Evolutionary conservation across 1,284 basidiomycete species (phyloP).

Genomic region (Microbotryum silenes-acaulis): DNA sequence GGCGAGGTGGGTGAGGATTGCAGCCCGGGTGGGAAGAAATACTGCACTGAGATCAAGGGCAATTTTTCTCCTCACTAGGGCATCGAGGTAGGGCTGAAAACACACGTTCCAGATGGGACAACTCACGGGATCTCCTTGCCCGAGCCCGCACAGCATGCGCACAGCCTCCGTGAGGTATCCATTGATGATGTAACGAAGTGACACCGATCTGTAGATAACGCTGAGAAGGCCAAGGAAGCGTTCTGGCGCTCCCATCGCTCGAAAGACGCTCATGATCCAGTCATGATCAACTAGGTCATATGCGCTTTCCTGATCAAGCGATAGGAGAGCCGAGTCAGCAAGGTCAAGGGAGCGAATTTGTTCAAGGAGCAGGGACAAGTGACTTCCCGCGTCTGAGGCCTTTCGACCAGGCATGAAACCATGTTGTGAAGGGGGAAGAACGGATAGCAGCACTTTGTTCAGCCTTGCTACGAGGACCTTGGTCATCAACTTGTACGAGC

Average conservation of each 20-base stretch:
- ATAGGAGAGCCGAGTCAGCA: not conserved
- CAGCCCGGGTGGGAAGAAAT: not conserved
- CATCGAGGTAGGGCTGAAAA: slow-evolving; percentile 4
- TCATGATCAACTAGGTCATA: slow-evolving; percentile 4
- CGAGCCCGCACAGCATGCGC: not conserved
- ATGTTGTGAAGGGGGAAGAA: not conserved
- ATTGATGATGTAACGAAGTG: slow-evolving; percentile 7
- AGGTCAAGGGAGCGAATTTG: not conserved
- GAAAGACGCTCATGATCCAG: not conserved
- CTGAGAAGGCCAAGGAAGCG: not conserved
- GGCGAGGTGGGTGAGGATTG: not conserved
- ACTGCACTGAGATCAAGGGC: too few species aligned
- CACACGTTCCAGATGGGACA: slow-evolving; percentile 2
- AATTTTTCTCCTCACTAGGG: not conserved
- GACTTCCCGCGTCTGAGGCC: not conserved
- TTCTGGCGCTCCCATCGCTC: not conserved
- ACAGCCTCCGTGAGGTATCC: not conserved
- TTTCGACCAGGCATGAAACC: slow-evolving; percentile 3
- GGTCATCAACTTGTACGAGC: not conserved
- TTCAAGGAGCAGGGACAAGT: not conserved
- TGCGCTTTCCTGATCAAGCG: slow-evolving; percentile 3
- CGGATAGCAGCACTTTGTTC: not conserved
- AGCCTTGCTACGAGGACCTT: not conserved
- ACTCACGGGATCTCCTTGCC: slow-evolving; percentile 1
- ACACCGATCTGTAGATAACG: not conserved